phyloP scores from a whole-genome alignment of 768 basidiomycete species.

The Multifurca ochricompacta region DNA sequence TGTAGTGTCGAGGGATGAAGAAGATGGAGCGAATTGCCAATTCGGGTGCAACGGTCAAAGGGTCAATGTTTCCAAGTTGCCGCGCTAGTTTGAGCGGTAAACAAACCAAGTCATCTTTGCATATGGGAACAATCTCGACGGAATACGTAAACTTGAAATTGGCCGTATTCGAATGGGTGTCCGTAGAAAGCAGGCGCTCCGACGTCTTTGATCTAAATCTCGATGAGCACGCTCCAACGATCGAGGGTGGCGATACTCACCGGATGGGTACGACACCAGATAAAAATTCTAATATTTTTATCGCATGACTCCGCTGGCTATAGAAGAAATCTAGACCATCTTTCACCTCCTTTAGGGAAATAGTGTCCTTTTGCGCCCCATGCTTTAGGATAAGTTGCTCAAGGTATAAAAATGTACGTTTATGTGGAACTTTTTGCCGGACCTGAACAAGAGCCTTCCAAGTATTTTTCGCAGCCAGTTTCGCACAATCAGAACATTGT shows the following conservation, averaged over 20 bases:
- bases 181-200: slow-evolving; percentile 88
- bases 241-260: slow-evolving; percentile 36
- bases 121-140: slow-evolving; percentile 93
- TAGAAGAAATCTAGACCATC: slow-evolving; percentile 99
- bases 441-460: slow-evolving; percentile 98
- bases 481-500: slow-evolving; percentile 92
- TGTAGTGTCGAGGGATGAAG: slow-evolving; percentile 86
- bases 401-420: slow-evolving; percentile 94
- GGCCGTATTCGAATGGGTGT: slow-evolving; percentile 86
- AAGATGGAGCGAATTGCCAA: slow-evolving; percentile 87
- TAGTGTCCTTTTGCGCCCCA: slow-evolving; percentile 93
- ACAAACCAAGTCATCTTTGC: slow-evolving; percentile 96
- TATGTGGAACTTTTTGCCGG: slow-evolving; percentile 97
- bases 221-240: slow-evolving; percentile 3
- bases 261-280: slow-evolving; percentile 78
- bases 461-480: slow-evolving; percentile 95
- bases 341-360: slow-evolving; percentile 83
- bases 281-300: slow-evolving; percentile 96
- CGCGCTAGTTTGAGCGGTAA: slow-evolving; percentile 79
- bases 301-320: slow-evolving; percentile 78
- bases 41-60: slow-evolving; percentile 83
- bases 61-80: slow-evolving; percentile 79
- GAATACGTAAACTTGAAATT: slow-evolving; percentile 98
- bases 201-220: slow-evolving; percentile 73
- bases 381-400: slow-evolving; percentile 97